A percentile compares a stretch with the other conserved stretches of the same genome.
These are phyloP conservation scores for Nothophoma quercina DNA, from an alignment of 2,329 filamentous ascomycete species.

Conservation along the genomic window DNA sequence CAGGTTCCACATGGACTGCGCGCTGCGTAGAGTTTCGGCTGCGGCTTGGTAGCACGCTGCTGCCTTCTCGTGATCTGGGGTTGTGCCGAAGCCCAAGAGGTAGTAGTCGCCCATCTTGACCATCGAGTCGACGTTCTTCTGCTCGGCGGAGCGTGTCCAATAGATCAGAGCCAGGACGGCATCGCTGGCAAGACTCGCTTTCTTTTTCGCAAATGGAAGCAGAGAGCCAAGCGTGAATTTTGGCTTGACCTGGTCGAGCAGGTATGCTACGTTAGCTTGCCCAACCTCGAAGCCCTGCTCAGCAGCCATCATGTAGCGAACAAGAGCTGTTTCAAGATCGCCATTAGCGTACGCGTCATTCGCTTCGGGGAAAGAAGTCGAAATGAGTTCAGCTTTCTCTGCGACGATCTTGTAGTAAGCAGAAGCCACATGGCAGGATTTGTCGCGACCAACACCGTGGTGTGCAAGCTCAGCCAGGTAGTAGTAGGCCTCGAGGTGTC, in stretches of 20 bases:
- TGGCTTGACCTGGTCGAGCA: slow-evolving; percentile 72
- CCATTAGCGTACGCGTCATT: slow-evolving; percentile 82
- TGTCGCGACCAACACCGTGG: slow-evolving; percentile 80
- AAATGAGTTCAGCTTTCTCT: slow-evolving; percentile 85
- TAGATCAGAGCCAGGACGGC: slow-evolving; percentile 80
- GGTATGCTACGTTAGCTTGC: slow-evolving; percentile 87
- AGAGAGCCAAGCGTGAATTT: slow-evolving; percentile 63
- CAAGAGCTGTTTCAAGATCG: slow-evolving; percentile 79
- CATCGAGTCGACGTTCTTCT: slow-evolving; percentile 89
- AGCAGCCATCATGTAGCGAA: slow-evolving; percentile 84
- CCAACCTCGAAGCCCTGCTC: slow-evolving; percentile 91
- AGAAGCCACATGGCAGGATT: slow-evolving; percentile 77
- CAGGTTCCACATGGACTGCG: slow-evolving; percentile 94
- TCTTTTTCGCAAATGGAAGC: slow-evolving; percentile 54
- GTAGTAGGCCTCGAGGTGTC: slow-evolving; percentile 88
- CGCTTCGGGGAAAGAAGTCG: slow-evolving; percentile 83
- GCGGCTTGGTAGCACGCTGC: slow-evolving; percentile 92
- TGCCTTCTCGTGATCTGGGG: slow-evolving; percentile 78
- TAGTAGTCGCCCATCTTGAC: slow-evolving; percentile 99
- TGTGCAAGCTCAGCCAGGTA: slow-evolving; percentile 89
- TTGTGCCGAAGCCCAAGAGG: slow-evolving; percentile 77
- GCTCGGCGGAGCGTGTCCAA: slow-evolving; percentile 93
- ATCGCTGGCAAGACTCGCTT: slow-evolving; percentile 62
- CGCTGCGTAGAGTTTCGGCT: slow-evolving; percentile 88
- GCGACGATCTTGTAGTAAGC: slow-evolving; percentile 89